Base-by-base conservation (phyloP, 176 grass and related monocot genomes). In the Hordeum marinum region DNA sequence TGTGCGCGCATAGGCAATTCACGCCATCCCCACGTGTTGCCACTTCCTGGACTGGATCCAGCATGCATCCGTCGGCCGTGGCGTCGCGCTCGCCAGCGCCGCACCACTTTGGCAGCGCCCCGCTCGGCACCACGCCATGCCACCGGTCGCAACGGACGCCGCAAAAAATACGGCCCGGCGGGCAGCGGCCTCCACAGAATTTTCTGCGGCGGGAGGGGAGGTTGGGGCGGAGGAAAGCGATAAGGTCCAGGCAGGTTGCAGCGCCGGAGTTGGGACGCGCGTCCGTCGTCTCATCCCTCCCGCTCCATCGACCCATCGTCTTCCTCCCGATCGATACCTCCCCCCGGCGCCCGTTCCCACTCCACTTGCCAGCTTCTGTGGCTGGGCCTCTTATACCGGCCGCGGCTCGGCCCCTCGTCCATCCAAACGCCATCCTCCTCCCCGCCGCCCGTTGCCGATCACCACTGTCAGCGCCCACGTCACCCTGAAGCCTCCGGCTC, bases 361-460 rank as follows among this genome's bases (percentile, higher is more conserved):
- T 39, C 67, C 4, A 14, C 40, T 72, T 50, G 54, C 14, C 1
- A 23, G 61, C 36, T 86, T 82, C 73, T 83, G 83, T 82, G 83
- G 88, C 73, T 71, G 79, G 46, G 42, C 32, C 76, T 84, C 70
- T 34, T 67, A 68, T 68, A 76, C 85, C 24, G 24, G 59, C 9
- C 69, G 58, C 83, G 1, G 75, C 67, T 74, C 13, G 37, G 1
- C 54, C 85, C 82, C 88, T 59, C 65, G 75, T 85, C 91, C 89
- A 89, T 78, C 85, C 94, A 86, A 88, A 87, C 94, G 88, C 75
- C 82, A 83, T 92, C 81, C 87, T 77, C 86, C n/a, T 54, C 27
- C 66, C 58, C 67, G 72, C 94, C 94, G 90, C 91, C 63, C 91
- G 68, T 86, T 90, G 71, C 76, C 62, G 84, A 96, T 96, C 58